A percentile compares a stretch with the other conserved stretches of the same genome.
These are phyloP conservation scores for Diaporthe ilicicola DNA, from an alignment of 2,329 filamentous ascomycete genomes.

Conservation along the genomic window DNA sequence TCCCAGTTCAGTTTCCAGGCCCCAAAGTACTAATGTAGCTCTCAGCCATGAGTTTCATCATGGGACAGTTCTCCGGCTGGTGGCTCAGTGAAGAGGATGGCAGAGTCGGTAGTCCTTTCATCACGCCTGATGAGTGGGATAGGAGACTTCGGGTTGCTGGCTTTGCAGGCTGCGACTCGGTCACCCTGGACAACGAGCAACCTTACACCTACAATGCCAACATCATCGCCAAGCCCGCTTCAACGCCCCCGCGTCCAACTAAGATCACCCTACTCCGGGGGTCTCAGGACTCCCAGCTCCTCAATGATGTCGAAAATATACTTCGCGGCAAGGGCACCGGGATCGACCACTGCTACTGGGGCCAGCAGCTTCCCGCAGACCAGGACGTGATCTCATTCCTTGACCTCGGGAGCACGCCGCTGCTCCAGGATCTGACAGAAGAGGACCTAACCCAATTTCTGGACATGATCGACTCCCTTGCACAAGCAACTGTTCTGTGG, in stretches of 20 bases:
- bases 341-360: too few species aligned
- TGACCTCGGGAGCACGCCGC: too few species aligned
- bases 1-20: too few species aligned
- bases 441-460: not conserved
- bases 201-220: not conserved
- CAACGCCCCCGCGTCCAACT: too few species aligned
- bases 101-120: not conserved
- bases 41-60: not conserved
- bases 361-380: too few species aligned
- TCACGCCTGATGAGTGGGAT: not conserved
- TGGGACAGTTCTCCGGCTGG: not conserved
- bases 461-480: not conserved
- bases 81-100: conserved; percentile 16
- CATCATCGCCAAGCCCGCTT: not conserved
- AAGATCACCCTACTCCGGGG: too few species aligned
- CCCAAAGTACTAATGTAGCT: too few species aligned
- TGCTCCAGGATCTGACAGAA: too few species aligned
- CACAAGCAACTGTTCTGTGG: not conserved
- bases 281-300: too few species aligned
- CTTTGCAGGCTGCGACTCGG: not conserved
- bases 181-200: not conserved
- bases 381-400: too few species aligned
- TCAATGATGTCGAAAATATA: too few species aligned
- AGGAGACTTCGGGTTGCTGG: not conserved
- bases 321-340: too few species aligned